Base-by-base conservation (phyloP, 495 filamentous ascomycete species). In the Penicillium argentinense region DNA sequence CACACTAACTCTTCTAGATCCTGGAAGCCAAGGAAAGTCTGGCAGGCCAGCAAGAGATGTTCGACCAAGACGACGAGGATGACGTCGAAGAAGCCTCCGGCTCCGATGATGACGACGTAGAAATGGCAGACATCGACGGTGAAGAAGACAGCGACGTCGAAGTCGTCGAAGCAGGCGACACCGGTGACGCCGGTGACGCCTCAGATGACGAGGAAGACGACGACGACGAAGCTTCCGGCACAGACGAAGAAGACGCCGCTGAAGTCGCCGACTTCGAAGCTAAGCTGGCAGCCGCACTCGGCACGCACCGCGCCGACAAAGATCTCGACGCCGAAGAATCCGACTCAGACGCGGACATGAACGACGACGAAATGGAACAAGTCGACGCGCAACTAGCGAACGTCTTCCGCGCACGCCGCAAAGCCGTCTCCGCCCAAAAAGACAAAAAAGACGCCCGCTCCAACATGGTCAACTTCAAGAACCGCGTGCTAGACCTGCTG, bases 381-480 rank as follows among this genome's bases (percentile, higher is more conserved):
- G 70, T 97, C 23, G 93, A 98, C 62, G 77, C 77, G 13, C 83
- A 87, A 51, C 79, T 98, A 13, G 78, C 82, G 42, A 84, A 87
- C 45, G 86, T 97, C 38, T 96, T 97, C 76, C 76, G 80, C 45
- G 84, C 92, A 46, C 80, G 84, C 33, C 83, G 78, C 48, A 68
- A 80, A 47, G 65, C 59, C 9, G 72, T 67, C 1, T 76, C 73
- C 59, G 85, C 87, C 63, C 88, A 89, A 65, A 81, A 88, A 59
- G 86, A 93, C 60, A 84, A 85, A 47, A 89, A 87, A 61, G 86
- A 88, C 47, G 89, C 93, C 34, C 89, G 88, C 57, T 87, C 92
- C 43, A 88, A 78, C n/a, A 87, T 97, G 56, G 69, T 93, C 53
- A 89, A 92, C 67, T 96, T 97, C 80, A 98, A 98, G 75, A 87